Evolutionary conservation across 225 moss, liverwort and hornwort genomes (phyloP), one percentile per base, ranked within the genome.

Genomic region (Thuidium tamariscinum): DNA sequence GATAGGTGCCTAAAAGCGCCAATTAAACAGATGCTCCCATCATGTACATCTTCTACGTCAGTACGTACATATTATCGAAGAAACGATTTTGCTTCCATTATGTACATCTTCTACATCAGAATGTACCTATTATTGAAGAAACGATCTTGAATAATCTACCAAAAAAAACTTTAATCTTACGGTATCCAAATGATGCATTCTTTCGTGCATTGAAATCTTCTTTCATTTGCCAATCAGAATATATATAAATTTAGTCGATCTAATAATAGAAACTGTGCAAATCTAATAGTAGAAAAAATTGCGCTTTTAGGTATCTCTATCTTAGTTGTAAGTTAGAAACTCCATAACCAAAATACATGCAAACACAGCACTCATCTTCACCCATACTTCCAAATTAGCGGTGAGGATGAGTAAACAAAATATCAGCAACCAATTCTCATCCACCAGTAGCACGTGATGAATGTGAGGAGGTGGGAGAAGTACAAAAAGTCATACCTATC

Each of bases 401-500:
- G 15, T 16, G n/a, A 82, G 55, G 48, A 84, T 83, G 25, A 88
- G 61, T 9, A 75, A 36, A 82, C 21, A 82, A 76, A 30, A 48
- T 7, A 65, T 64, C 59, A 82, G 55, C 55, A 41, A 87, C 30
- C 74, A 89, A 74, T 69, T 16, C 30, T 87, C 85, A 84, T 85
- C 55, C 77, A 81, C 55, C 74, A 88, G 57, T 25, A 69, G 49
- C 56, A 65, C 37, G 70, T 72, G 59, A 83, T 83, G n/a, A 56
- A 54, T 85, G 83, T 70, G 64, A 91, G 80, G 37, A 63, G 71
- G 89, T 76, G 25, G 69, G 81, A 89, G 74, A 93, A 88, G 93
- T 87, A 88, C 92, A 90, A 88, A 89, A 76, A 83, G 75, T 89
- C 94, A 90, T 96, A 99, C 99, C 99, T 95, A 89, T 99, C 99